phyloP scores from a whole-genome alignment of 192 early-diverging fungal genomes.

The Coemansia sp. region DNA sequence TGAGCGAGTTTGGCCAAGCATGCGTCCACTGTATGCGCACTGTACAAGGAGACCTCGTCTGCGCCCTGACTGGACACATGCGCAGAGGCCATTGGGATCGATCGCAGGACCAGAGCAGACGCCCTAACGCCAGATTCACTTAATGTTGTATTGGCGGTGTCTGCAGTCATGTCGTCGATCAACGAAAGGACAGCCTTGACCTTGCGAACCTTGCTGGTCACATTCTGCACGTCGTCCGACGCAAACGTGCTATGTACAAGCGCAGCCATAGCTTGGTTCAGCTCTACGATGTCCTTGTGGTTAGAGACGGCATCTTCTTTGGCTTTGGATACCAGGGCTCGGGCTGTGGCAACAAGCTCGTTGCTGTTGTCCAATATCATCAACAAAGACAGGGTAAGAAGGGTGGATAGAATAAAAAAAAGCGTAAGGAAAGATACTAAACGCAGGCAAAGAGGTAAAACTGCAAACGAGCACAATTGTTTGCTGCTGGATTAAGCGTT shows the following conservation, averaged over 20 bases:
- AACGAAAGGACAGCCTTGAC: constrained; percentile 16
- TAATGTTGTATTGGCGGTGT: constrained; percentile 1
- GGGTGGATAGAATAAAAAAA: neutral
- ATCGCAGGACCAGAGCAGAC: constrained; percentile 12
- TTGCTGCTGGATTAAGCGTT: constrained; percentile 1
- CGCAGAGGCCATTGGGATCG: constrained; percentile 14
- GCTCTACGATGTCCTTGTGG: constrained; percentile 7
- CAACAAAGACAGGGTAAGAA: neutral
- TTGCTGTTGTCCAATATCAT: neutral
- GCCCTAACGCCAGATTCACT: constrained; percentile 22
- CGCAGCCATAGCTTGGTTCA: constrained; percentile 12
- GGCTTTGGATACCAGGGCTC: constrained; percentile 9
- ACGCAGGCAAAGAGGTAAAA: neutral
- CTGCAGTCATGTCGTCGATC: constrained; percentile 13
- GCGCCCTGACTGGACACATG: constrained; percentile 30
- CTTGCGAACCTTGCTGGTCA: neutral
- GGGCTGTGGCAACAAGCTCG: constrained; percentile 4
- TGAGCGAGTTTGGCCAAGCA: constrained; percentile 21
- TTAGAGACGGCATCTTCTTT: neutral
- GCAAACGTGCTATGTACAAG: constrained; percentile 14
- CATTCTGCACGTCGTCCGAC: constrained; percentile 2
- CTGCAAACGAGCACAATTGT: neutral
- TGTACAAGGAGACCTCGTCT: constrained; percentile 6
- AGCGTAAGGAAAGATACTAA: neutral
- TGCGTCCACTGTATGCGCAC: constrained; percentile 25